These are phyloP conservation scores for Dissoconium aciculare DNA, from an alignment of 2,329 filamentous ascomycete species.

Conservation along the genomic window DNA sequence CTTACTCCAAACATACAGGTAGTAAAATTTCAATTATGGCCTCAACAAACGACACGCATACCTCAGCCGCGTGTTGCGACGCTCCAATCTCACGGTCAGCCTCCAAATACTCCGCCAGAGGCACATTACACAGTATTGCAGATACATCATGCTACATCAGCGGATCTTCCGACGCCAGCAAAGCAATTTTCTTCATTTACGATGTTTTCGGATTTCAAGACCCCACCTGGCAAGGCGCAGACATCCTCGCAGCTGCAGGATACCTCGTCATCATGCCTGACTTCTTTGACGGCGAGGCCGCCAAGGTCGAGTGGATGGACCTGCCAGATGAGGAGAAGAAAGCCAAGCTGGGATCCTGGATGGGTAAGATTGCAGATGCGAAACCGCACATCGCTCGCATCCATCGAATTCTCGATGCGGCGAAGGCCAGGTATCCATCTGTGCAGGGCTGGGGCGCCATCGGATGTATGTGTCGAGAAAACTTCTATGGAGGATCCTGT, in stretches of 20 bases:
- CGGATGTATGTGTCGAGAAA: constrained; percentile 3
- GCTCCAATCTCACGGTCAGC: constrained; percentile 3
- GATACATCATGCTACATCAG: constrained; percentile 5
- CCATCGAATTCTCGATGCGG: background rate
- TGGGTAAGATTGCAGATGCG: constrained; percentile 4
- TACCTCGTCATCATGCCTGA: constrained; percentile 8
- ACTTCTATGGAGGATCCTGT: background rate
- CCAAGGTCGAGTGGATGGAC: constrained; percentile 5
- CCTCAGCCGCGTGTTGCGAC: constrained; percentile 6
- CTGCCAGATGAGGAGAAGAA: constrained; percentile 4
- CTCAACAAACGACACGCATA: constrained; percentile 4
- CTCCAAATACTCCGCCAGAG: constrained; percentile 4
- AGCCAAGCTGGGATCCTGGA: constrained; percentile 3
- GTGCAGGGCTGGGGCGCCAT: constrained; percentile 6
- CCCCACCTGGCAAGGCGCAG: constrained; percentile 6
- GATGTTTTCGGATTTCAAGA: constrained; percentile 7
- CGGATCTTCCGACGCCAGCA: constrained; percentile 4
- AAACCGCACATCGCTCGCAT: constrained; percentile 3
- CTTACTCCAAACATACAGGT: too few species aligned
- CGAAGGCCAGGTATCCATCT: constrained; percentile 2
- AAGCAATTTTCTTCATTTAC: constrained; percentile 6
- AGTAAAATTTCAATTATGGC: too few species aligned
- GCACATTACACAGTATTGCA: constrained; percentile 5
- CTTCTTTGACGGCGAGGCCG: constrained; percentile 5
- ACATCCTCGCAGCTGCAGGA: constrained; percentile 3